Conservation (phyloP, 306 rosid species). For the Prunus padus region DNA sequence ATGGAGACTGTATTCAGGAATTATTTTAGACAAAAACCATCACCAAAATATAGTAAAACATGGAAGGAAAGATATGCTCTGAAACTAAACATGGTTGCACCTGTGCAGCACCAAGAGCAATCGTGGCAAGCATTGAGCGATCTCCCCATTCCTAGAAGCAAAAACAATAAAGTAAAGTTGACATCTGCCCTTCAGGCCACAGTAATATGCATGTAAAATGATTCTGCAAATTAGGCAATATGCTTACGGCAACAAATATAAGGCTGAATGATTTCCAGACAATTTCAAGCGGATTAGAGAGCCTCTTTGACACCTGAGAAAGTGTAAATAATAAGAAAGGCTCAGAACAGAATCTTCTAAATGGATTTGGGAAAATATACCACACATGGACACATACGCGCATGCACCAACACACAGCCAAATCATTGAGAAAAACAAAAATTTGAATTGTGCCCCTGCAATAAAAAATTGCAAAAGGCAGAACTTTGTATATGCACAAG, state of each 20-base stretch:
- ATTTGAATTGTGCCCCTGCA: neutral
- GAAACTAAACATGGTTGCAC: slow-evolving; percentile 40
- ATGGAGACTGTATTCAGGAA: slow-evolving; percentile 65
- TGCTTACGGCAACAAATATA: slow-evolving; percentile 89
- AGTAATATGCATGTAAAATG: neutral
- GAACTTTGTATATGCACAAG: neutral
- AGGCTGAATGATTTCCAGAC: slow-evolving; percentile 96
- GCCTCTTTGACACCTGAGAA: slow-evolving; percentile 60
- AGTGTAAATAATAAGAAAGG: neutral
- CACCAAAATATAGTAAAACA: slow-evolving; percentile 7
- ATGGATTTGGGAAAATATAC: neutral
- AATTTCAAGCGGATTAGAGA: slow-evolving; percentile 82
- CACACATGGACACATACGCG: neutral
- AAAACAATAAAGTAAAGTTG: slow-evolving; percentile 22
- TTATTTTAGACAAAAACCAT: neutral
- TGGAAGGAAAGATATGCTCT: neutral
- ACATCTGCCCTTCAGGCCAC: slow-evolving; percentile 15
- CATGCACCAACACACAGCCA: neutral
- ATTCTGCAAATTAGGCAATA: slow-evolving; percentile 14
- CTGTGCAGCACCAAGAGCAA: slow-evolving; percentile 97
- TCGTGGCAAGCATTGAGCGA: slow-evolving; percentile 98
- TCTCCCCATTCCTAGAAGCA: slow-evolving; percentile 97
- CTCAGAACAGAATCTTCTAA: neutral
- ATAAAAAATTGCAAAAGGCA: neutral
- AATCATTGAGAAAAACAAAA: neutral